Evolutionary conservation across 73 alveolate genomes (phyloP).

Genomic region (Paramecium pentaurelia): DNA sequence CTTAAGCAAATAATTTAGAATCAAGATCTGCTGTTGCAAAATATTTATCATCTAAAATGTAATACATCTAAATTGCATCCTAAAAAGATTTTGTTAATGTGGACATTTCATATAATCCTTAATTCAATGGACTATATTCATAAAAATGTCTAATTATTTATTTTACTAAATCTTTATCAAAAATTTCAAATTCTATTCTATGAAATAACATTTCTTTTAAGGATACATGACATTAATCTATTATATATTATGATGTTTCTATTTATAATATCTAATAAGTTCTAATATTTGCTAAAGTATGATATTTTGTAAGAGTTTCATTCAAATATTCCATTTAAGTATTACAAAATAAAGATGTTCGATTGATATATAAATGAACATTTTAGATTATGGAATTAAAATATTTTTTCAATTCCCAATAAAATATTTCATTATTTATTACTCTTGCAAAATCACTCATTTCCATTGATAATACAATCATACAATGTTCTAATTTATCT

Average conservation of each 20-base stretch:
- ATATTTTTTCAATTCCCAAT: not conserved
- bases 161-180: not conserved
- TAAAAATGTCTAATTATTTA: slow-evolving; percentile 4
- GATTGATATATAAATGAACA: not conserved
- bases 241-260: not conserved
- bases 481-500: not conserved
- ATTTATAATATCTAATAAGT: not conserved
- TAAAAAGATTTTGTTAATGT: not conserved
- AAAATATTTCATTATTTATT: not conserved
- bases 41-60: not conserved
- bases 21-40: not conserved
- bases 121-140: not conserved
- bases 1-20: not conserved
- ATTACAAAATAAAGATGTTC: not conserved
- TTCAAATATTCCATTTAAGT: slow-evolving; percentile 18
- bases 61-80: not conserved
- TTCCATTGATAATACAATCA: not conserved
- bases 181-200: not conserved
- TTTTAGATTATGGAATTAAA: not conserved
- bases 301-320: not conserved
- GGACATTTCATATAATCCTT: not conserved
- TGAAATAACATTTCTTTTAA: not conserved
- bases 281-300: slow-evolving; percentile 24
- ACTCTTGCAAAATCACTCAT: not conserved
- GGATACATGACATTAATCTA: not conserved